Evolutionary conservation across 164 flowering plant species (phyloP).

Genomic region (Vitis vinifera): ASM3070453v1 NC_081814.1:3258001-3258500

Average conservation of each 20-base stretch:
- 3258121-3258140: neutral
- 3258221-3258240: constrained; percentile 88
- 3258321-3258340: constrained; percentile 2
- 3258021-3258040: constrained; percentile 75
- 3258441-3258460: neutral
- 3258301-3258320: neutral
- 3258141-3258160: constrained; percentile 30
- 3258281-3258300: constrained; percentile 67
- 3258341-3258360: neutral
- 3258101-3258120: constrained; percentile 1
- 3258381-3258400: neutral
- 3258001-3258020: constrained; percentile 99
- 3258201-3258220: constrained; percentile 99
- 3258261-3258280: constrained; percentile 98
- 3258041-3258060: constrained; percentile 63
- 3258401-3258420: neutral
- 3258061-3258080: constrained; percentile 84
- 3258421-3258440: neutral
- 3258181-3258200: constrained; percentile 88
- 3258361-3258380: neutral
- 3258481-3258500: neutral
- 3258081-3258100: constrained; percentile 47
- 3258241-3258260: constrained; percentile 83
- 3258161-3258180: constrained; percentile 99
- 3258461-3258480: neutral